A percentile compares a stretch with the other conserved stretches of the same genome.
Evolutionary conservation across 148 eudicot genomes (phyloP).

Genomic region (Mesembryanthemum crystallinum): DNA sequence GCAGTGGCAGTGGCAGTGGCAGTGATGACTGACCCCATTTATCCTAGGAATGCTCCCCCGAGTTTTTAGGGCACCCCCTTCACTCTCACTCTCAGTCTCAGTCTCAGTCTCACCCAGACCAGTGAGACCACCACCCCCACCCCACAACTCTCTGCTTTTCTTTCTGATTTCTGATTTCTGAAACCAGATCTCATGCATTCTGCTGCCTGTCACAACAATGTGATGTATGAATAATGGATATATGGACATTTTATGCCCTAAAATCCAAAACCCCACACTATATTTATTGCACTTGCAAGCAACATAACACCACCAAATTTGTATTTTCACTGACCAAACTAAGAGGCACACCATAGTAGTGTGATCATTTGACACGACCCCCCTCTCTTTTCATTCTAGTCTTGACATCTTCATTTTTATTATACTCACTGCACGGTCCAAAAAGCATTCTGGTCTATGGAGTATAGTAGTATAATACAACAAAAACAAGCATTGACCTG

Average conservation of each 20-base stretch:
- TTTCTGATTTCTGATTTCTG: background rate
- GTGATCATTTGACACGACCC: conserved; percentile 13
- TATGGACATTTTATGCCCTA: background rate
- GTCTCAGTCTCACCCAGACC: background rate
- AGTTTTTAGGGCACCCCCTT: conserved; percentile 33
- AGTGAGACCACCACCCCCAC: background rate
- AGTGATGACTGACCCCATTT: background rate
- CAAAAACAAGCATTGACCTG: conserved; percentile 13
- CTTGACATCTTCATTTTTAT: background rate
- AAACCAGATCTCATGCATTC: conserved; percentile 18
- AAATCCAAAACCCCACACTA: background rate
- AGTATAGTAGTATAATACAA: no score
- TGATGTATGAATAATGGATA: conserved; percentile 2
- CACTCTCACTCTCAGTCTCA: conserved; percentile 7
- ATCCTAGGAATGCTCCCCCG: conserved; percentile 39
- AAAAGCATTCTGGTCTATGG: background rate
- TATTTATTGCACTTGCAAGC: no score
- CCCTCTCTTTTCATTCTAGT: background rate
- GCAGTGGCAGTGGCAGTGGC: background rate
- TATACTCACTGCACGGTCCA: no score
- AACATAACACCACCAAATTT: no score
- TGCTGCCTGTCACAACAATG: conserved; percentile 19
- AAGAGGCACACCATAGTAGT: background rate
- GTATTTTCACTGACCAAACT: background rate
- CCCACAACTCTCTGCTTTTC: background rate